Base-by-base conservation (phyloP, 225 moss, liverwort and hornwort species). In the Physcomitrellopsis africana region DNA sequence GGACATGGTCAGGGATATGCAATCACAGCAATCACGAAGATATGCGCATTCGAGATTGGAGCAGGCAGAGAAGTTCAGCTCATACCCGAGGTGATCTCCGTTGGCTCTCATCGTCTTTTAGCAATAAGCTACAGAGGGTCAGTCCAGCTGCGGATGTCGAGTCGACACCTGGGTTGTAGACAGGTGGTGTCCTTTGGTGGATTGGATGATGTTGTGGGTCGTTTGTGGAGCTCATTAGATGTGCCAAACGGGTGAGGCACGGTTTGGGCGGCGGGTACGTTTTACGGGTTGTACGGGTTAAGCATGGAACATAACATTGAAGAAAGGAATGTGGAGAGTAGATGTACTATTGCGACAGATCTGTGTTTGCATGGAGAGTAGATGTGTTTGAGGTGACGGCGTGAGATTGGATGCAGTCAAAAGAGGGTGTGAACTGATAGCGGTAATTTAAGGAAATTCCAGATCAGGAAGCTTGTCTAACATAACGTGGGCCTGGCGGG, bases 1-100 rank as follows among this genome's bases (percentile, higher is more conserved):
- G 37, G 23, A 59, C 27, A 18, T 61, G 60, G 23, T 66, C 82
- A 90, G 91, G 91, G 91, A 15, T 92, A 89, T 72, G 89, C 85
- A 14, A 74, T 87, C 65, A 86, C 91, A 76, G 91, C 89, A 26
- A 80, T 89, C 29, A 92, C 91, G 27, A 92, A 92, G 69, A 81
- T 92, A 32, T 87, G 79, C 46, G 77, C 89, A 20, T 89, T 83
- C 76, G 91, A 92, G 70, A 82, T 89, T 47, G 69, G 73, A 61
- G 81, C 78, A 44, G 91, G 91, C 49, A 85, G 77, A 81, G 70
- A 77, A 75, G 70, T 86, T 18, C 75, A 89, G 17, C 81, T 89
- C 16, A 74, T 79, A 2, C 82, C 86, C 64, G 89, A 85, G 90
- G 90, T 90, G 69, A 52, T 24, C 47, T 48, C 15, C 48, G 22